Conservation (phyloP, 1,284 basidiomycete species). For the Amylostereum areolatum region DNA sequence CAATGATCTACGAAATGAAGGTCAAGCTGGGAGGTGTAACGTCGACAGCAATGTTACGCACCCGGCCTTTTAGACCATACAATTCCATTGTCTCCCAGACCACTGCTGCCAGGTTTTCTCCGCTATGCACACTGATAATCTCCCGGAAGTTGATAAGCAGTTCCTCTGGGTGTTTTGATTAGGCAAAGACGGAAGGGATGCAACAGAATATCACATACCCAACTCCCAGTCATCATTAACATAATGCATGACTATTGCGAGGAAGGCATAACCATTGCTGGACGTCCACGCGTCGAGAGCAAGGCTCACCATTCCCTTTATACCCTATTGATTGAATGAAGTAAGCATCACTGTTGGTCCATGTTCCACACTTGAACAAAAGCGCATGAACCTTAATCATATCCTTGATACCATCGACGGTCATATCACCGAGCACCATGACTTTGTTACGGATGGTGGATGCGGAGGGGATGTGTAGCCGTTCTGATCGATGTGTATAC, state of each 20-base stretch:
- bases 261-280: constrained; percentile 23
- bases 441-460: constrained; percentile 8
- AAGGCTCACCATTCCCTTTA: constrained; percentile 19
- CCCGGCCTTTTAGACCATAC: neutral
- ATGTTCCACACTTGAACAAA: too few species aligned
- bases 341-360: too few species aligned
- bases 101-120: neutral
- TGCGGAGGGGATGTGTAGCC: neutral
- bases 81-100: neutral
- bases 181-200: neutral
- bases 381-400: too few species aligned
- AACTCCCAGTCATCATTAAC: constrained; percentile 19
- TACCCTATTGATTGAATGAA: too few species aligned
- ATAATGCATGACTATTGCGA: constrained; percentile 28
- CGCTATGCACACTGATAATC: neutral
- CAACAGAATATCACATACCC: constrained; percentile 9
- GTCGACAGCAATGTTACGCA: neutral
- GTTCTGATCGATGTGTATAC: constrained; percentile 7
- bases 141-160: neutral
- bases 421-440: constrained; percentile 12
- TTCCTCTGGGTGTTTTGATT: neutral
- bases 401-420: constrained; percentile 16
- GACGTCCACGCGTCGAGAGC: constrained; percentile 28
- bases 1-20: neutral
- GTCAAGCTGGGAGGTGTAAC: too few species aligned